Evolutionary conservation across 2,329 filamentous ascomycete species (phyloP).

Genomic region (Monosporascus sp.): DNA sequence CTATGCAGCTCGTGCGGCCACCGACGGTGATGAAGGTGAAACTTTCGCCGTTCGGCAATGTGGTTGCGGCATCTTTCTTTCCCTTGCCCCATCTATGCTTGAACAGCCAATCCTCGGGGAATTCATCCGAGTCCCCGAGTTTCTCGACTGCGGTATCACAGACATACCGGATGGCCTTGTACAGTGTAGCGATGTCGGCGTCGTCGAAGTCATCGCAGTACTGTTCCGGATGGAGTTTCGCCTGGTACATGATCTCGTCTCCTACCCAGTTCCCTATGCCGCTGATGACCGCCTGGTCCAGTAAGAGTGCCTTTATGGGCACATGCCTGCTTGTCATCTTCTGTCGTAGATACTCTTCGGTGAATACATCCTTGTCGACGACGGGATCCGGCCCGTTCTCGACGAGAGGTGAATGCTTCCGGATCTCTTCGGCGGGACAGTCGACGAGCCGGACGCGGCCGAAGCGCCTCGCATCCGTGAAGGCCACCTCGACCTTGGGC

Average conservation of each 20-base stretch:
- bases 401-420: conserved; percentile 70
- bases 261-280: conserved; percentile 97
- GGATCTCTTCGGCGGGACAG: conserved; percentile 69
- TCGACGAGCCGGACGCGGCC: conserved; percentile 77
- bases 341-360: conserved; percentile 65
- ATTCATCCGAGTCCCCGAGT: conserved; percentile 75
- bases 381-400: conserved; percentile 95
- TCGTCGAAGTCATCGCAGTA: conserved; percentile 78
- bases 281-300: conserved; percentile 84
- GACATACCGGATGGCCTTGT: conserved; percentile 70
- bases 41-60: conserved; percentile 77
- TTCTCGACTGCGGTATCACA: conserved; percentile 74
- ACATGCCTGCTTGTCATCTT: conserved; percentile 74
- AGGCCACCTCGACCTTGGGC: conserved; percentile 60
- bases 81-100: conserved; percentile 86
- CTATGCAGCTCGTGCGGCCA: conserved; percentile 84
- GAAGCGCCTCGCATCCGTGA: conserved; percentile 77
- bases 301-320: conserved; percentile 80
- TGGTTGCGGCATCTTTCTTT: conserved; percentile 62
- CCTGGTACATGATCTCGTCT: conserved; percentile 89
- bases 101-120: conserved; percentile 85
- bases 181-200: conserved; percentile 64
- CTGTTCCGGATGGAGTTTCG: conserved; percentile 85
- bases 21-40: conserved; percentile 85
- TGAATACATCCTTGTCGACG: conserved; percentile 71